These are phyloP conservation scores for Umbelopsis sp. DNA, from an alignment of 371 early-diverging fungal species.

Conservation along the genomic window DNA sequence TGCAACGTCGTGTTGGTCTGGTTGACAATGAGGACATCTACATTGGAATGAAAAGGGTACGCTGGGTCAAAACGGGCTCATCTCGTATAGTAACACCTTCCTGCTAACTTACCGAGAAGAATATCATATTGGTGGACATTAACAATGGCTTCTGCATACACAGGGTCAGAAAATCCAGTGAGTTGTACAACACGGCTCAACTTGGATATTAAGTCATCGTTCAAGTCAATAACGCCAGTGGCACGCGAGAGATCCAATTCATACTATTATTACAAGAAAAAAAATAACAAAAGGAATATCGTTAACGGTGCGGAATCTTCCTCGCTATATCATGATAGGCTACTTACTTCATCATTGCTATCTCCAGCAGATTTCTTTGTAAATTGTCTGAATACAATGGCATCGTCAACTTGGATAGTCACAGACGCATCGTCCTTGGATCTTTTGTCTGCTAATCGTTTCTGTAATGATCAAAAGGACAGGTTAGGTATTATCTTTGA, in stretches of 20 bases:
- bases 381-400: conserved; percentile 87
- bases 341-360: conserved; percentile 69
- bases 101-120: conserved; percentile 64
- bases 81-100: not conserved
- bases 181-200: conserved; percentile 93
- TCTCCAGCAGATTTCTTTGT: conserved; percentile 71
- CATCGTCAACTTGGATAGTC: conserved; percentile 86
- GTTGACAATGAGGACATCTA: conserved; percentile 97
- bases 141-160: conserved; percentile 98
- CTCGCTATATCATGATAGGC: not conserved
- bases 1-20: conserved; percentile 97
- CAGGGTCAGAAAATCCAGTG: conserved; percentile 97
- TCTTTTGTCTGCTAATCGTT: conserved; percentile 57
- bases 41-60: not conserved
- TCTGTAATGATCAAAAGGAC: conserved; percentile 18
- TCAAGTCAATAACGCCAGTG: conserved; percentile 74
- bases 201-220: conserved; percentile 83
- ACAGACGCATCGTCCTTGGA: conserved; percentile 67
- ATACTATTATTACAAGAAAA: too few species aligned
- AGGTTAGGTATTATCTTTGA: too few species aligned
- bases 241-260: conserved; percentile 88
- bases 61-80: too few species aligned
- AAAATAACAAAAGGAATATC: too few species aligned
- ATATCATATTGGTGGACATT: conserved; percentile 97
- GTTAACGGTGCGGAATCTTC: not conserved